These are phyloP conservation scores for Penicillium oxalicum DNA, from an alignment of 2,329 filamentous ascomycete species.

Conservation along the genomic window DNA sequence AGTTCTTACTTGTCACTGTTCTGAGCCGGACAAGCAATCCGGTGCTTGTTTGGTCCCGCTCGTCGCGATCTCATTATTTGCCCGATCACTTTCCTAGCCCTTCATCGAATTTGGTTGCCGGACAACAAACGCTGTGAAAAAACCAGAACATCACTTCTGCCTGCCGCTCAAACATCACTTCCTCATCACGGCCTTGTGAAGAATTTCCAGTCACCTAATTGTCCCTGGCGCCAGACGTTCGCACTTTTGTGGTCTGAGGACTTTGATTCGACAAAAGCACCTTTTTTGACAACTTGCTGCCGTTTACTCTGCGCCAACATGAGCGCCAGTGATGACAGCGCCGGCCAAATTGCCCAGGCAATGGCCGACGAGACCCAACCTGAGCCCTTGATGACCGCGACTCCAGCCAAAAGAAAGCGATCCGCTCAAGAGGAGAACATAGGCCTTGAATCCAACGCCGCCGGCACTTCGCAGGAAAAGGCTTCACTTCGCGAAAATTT, in stretches of 20 bases:
- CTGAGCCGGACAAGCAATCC: conserved; percentile 11
- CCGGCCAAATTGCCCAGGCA: conserved; percentile 24
- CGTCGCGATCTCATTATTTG: conserved; percentile 25
- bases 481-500: conserved; percentile 31
- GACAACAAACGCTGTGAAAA: conserved; percentile 15
- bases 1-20: neutral
- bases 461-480: conserved; percentile 25
- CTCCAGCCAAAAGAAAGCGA: conserved; percentile 41
- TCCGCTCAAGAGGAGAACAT: conserved; percentile 29
- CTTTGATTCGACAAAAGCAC: conserved; percentile 13
- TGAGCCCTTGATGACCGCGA: conserved; percentile 27
- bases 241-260: conserved; percentile 8
- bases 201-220: conserved; percentile 4
- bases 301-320: conserved; percentile 25
- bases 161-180: conserved; percentile 4
- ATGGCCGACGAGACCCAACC: conserved; percentile 32
- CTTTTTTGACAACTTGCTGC: conserved; percentile 11
- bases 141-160: conserved; percentile 16
- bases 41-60: conserved; percentile 19
- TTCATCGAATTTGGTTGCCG: conserved; percentile 25
- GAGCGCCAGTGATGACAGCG: conserved; percentile 35
- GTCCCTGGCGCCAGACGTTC: conserved; percentile 4
- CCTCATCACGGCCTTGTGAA: conserved; percentile 9
- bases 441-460: conserved; percentile 19
- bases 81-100: conserved; percentile 20